These are phyloP conservation scores for Ophiocordyceps camponoti-leonardi DNA, from an alignment of 2,329 filamentous ascomycete species.

Conservation along the genomic window DNA sequence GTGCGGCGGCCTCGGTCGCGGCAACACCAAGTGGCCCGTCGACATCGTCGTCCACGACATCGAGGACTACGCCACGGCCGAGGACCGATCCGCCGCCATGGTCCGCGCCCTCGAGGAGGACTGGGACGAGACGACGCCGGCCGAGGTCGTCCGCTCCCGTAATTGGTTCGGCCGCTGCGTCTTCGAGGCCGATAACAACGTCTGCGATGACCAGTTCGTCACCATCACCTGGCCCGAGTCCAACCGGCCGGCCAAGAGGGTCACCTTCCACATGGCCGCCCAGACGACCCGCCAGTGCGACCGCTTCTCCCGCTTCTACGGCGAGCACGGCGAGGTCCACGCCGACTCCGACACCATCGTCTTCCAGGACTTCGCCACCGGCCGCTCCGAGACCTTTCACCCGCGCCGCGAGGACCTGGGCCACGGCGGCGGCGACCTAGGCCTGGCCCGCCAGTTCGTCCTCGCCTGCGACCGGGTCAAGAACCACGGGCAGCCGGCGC, in stretches of 20 bases:
- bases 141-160: conserved; percentile 26
- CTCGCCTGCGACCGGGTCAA: conserved; percentile 67
- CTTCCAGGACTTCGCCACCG: conserved; percentile 40
- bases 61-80: conserved; percentile 45
- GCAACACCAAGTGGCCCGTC: conserved; percentile 65
- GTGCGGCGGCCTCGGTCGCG: conserved; percentile 38
- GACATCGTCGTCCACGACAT: conserved; percentile 86
- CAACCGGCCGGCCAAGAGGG: conserved; percentile 58
- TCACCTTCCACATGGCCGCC: conserved; percentile 86
- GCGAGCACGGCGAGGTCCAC: conserved; percentile 67
- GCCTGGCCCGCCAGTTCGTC: conserved; percentile 69
- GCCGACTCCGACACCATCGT: conserved; percentile 68
- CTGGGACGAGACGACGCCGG: conserved; percentile 31
- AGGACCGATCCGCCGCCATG: conserved; percentile 21
- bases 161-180: conserved; percentile 93
- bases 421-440: conserved; percentile 22
- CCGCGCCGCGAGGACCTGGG: conserved; percentile 18
- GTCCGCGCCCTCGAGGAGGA: conserved; percentile 30
- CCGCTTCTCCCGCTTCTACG: conserved; percentile 72
- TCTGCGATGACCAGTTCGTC: conserved; percentile 84
- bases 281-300: conserved; percentile 78
- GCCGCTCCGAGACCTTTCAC: conserved; percentile 12
- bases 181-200: conserved; percentile 82
- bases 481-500: conserved; percentile 46
- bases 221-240: conserved; percentile 71